Evolutionary conservation across 169 alveolate genomes (phyloP).

Genomic region (Cryptosporidium viatorum): DNA sequence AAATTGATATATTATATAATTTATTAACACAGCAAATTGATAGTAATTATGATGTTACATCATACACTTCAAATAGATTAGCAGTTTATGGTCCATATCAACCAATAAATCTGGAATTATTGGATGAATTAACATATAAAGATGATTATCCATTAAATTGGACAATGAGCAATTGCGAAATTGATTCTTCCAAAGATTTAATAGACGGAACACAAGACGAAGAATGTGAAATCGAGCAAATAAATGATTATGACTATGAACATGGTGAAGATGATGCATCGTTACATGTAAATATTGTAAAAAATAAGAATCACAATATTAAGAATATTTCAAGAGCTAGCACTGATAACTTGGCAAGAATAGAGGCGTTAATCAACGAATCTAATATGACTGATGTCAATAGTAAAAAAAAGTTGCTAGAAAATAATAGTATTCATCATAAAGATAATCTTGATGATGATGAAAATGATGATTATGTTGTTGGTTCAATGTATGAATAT

Average conservation of each 20-base stretch:
- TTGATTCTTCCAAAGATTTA: neutral
- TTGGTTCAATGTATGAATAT: constrained; percentile 11
- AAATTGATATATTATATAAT: constrained; percentile 47
- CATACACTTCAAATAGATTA: neutral
- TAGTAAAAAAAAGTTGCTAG: neutral
- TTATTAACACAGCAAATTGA: constrained; percentile 55
- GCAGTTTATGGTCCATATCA: constrained; percentile 69
- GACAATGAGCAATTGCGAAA: constrained; percentile 13
- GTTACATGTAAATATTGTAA: no score
- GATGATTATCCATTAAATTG: constrained; percentile 66
- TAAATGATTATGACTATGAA: neutral
- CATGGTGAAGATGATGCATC: neutral
- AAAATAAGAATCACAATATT: no score
- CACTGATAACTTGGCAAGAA: neutral
- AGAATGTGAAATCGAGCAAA: neutral
- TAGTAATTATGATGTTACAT: constrained; percentile 29
- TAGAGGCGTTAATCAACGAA: neutral
- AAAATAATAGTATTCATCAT: neutral
- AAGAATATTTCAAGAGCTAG: neutral
- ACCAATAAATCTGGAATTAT: constrained; percentile 51
- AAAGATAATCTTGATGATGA: neutral
- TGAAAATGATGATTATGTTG: constrained; percentile 1
- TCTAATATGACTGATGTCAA: neutral
- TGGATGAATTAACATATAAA: constrained; percentile 58
- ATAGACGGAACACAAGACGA: neutral